Evolutionary conservation across 139 green algal genomes (phyloP).

Genomic region (Coelastrella sp.): DNA sequence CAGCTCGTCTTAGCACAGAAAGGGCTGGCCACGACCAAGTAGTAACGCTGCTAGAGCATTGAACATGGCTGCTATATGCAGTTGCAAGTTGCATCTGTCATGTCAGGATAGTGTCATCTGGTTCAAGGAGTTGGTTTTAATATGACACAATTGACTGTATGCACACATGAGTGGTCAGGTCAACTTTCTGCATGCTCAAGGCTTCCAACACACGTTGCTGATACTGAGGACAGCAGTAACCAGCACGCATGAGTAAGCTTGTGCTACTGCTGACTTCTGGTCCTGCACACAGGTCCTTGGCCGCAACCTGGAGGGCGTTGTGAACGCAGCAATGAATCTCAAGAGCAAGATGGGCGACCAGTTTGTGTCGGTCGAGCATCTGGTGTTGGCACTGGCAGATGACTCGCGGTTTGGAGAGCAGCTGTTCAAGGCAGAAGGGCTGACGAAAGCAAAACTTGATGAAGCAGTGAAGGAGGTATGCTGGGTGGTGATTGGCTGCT

Average conservation of each 20-base stretch:
- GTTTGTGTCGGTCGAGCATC: slow-evolving; percentile 96
- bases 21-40: too few relatives aligned
- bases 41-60: too few relatives aligned
- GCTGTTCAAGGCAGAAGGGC: slow-evolving; percentile 74
- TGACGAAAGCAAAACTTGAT: slow-evolving; percentile 85
- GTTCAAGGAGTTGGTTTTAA: too few relatives aligned
- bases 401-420: slow-evolving; percentile 85
- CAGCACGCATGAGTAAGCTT: background rate
- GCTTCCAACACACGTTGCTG: too few relatives aligned
- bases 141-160: too few relatives aligned
- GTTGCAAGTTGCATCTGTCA: too few relatives aligned
- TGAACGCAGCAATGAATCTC: slow-evolving; percentile 85
- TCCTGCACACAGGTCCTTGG: slow-evolving; percentile 86
- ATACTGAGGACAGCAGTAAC: too few relatives aligned
- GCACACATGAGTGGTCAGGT: too few relatives aligned
- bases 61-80: too few relatives aligned
- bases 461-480: slow-evolving; percentile 67
- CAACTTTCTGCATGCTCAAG: too few relatives aligned
- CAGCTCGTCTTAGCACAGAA: too few relatives aligned
- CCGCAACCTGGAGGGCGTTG: slow-evolving; percentile 90
- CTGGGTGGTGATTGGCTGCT: background rate
- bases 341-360: slow-evolving; percentile 84
- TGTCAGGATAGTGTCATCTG: too few relatives aligned
- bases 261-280: background rate
- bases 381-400: slow-evolving; percentile 88